A percentile compares a stretch with the other conserved stretches of the same genome.
phyloP scores from a whole-genome alignment of 306 rosid species.

The Echinosophora koreensis region DNA sequence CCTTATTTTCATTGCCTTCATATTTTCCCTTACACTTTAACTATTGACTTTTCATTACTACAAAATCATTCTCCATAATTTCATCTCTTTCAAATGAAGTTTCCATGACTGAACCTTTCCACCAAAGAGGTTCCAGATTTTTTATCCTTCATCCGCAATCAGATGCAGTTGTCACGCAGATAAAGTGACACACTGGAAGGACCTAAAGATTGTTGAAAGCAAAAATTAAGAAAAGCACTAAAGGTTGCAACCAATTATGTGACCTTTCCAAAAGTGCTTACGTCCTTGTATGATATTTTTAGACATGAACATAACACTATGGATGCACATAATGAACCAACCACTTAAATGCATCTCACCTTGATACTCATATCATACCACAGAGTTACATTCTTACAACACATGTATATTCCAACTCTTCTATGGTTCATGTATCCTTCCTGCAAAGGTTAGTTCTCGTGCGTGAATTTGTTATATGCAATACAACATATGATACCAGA shows the following conservation, averaged over 20 bases:
- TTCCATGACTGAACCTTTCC: slow-evolving; percentile 37
- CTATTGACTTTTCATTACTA: slow-evolving; percentile 5
- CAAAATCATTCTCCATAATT: background rate
- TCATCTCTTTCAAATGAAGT: slow-evolving; percentile 33
- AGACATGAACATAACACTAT: slow-evolving; percentile 4
- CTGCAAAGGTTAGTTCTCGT: too few relatives aligned
- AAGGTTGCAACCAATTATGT: slow-evolving; percentile 18
- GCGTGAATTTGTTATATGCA: too few relatives aligned
- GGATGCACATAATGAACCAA: slow-evolving; percentile 38
- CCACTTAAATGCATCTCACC: slow-evolving; percentile 25
- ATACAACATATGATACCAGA: too few relatives aligned
- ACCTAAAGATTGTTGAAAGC: slow-evolving; percentile 36
- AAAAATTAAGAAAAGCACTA: slow-evolving; percentile 33
- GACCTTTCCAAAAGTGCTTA: slow-evolving; percentile 36
- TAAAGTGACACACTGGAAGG: slow-evolving; percentile 39
- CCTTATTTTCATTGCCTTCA: background rate
- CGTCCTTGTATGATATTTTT: slow-evolving; percentile 19
- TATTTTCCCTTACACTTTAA: background rate
- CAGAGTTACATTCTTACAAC: background rate
- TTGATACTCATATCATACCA: slow-evolving; percentile 21
- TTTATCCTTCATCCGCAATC: slow-evolving; percentile 53
- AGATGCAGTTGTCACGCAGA: slow-evolving; percentile 62
- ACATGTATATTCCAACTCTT: background rate
- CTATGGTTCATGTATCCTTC: background rate
- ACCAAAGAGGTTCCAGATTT: background rate